Percentiles rank a stretch among this genome's conserved stretches.
Evolutionary conservation across 345 rosid species (phyloP).

Genomic region (Bruguiera sexangula): DNA sequence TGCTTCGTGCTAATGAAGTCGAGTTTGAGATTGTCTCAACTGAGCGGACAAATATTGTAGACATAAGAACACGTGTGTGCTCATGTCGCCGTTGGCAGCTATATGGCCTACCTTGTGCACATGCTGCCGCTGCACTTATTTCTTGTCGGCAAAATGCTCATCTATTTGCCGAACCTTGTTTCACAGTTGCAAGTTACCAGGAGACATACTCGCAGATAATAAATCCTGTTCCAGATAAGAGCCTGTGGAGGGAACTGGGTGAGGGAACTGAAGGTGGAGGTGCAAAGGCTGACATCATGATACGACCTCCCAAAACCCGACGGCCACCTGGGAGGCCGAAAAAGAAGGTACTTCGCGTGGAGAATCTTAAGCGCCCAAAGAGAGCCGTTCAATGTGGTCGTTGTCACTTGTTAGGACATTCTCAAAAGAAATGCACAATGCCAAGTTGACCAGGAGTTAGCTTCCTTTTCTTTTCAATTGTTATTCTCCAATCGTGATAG

Average conservation of each 20-base stretch:
- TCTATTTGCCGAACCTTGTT: conserved; percentile 78
- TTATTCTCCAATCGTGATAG: conserved; percentile 20
- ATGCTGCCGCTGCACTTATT: conserved; percentile 92
- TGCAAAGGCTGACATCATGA: conserved; percentile 49
- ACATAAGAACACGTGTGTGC: conserved; percentile 71
- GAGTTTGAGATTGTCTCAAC: conserved; percentile 98
- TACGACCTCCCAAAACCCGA: conserved; percentile 85
- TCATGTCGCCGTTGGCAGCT: conserved; percentile 97
- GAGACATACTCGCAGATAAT: conserved; percentile 76
- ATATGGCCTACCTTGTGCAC: conserved; percentile 93
- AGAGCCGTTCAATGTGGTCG: conserved; percentile 97
- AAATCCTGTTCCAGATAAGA: conserved; percentile 62
- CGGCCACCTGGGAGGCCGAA: conserved; percentile 99
- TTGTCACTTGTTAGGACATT: conserved; percentile 96
- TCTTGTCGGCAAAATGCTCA: conserved; percentile 85
- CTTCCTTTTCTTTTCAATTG: conserved; percentile 13
- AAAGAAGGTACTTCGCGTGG: conserved; percentile 90
- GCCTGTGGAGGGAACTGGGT: conserved; percentile 58
- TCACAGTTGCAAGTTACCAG: conserved; percentile 66
- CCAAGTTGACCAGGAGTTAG: conserved; percentile 51
- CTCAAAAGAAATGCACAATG: conserved; percentile 96
- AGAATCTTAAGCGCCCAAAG: conserved; percentile 91
- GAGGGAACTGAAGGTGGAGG: conserved; percentile 62
- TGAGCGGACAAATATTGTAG: conserved; percentile 93
- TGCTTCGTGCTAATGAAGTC: conserved; percentile 89